Percentiles rank a stretch among this genome's conserved stretches.
Conservation (phyloP, 176 grass and related monocot genomes). For the Lolium rigidum region DNA sequence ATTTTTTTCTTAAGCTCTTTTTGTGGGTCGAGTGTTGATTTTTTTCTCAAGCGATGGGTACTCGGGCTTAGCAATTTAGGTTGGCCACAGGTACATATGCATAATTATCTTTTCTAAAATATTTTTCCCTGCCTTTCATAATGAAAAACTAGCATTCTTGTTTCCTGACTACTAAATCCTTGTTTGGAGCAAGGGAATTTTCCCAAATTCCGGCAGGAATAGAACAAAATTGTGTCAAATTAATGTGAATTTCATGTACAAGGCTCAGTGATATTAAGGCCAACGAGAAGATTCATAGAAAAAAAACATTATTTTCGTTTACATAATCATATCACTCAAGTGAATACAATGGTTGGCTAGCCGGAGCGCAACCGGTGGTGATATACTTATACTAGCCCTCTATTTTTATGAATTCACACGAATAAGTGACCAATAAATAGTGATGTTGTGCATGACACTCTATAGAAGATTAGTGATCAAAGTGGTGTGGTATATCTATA, state of each 20-base stretch:
- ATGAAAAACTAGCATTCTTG: neutral
- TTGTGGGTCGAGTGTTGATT: neutral
- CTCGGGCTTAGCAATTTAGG: neutral
- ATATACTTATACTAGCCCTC: neutral
- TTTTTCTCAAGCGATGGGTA: neutral
- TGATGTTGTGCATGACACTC: neutral
- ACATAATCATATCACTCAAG: neutral
- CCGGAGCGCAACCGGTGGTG: neutral
- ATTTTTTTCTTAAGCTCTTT: neutral
- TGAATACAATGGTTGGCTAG: neutral
- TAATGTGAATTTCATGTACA: neutral
- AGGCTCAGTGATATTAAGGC: neutral
- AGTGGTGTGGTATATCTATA: conserved; percentile 18
- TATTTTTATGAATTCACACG: neutral
- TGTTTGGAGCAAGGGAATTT: neutral
- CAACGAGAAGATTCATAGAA: no score
- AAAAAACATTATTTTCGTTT: neutral
- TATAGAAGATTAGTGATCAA: neutral
- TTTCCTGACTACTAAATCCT: neutral
- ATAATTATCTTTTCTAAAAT: neutral
- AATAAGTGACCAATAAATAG: neutral
- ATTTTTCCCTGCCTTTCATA: neutral
- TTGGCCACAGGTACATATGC: neutral
- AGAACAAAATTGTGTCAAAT: conserved; percentile 5
- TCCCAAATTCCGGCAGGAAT: neutral